phyloP scores from a whole-genome alignment of 1,284 basidiomycete species.

The Stereum hirsutum region DNA sequence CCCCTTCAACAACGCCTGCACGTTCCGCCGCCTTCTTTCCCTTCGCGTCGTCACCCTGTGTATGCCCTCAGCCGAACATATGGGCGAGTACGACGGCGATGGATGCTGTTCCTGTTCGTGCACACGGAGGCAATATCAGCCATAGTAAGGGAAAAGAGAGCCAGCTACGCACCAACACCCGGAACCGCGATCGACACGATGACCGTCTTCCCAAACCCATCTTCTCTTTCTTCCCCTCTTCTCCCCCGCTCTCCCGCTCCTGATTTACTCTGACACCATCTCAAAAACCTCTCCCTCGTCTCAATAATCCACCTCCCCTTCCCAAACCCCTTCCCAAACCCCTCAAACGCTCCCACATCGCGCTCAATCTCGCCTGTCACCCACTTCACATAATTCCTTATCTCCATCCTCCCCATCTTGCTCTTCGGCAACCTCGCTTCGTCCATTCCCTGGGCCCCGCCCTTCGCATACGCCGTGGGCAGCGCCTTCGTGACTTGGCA shows the following conservation, averaged over 20 bases:
- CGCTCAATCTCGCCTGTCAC: slow-evolving; percentile 60
- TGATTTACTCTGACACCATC: no score
- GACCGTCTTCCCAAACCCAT: slow-evolving; percentile 66
- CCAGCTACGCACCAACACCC: slow-evolving; percentile 65
- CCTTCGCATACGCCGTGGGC: slow-evolving; percentile 36
- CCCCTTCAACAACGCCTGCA: slow-evolving; percentile 49
- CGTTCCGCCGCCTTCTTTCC: slow-evolving; percentile 78
- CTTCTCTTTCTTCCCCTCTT: slow-evolving; percentile 24
- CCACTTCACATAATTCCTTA: slow-evolving; percentile 60
- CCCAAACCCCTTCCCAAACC: no score
- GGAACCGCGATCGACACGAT: slow-evolving; percentile 89
- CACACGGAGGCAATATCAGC: no score
- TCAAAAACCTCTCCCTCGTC: slow-evolving; percentile 74
- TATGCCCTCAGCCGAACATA: slow-evolving; percentile 81
- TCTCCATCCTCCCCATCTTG: slow-evolving; percentile 62
- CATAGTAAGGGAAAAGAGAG: background rate
- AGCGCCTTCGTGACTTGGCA: slow-evolving; percentile 85
- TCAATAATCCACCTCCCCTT: slow-evolving; percentile 80
- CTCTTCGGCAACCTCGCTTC: slow-evolving; percentile 39
- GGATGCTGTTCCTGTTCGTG: slow-evolving; percentile 89
- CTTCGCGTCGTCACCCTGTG: slow-evolving; percentile 86
- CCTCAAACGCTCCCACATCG: slow-evolving; percentile 54
- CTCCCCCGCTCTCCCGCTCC: slow-evolving; percentile 24
- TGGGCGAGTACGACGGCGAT: slow-evolving; percentile 72
- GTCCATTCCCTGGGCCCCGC: no score